Evolutionary conservation across 2,329 filamentous ascomycete species (phyloP).

Genomic region (Fusarium duplospermum): DNA sequence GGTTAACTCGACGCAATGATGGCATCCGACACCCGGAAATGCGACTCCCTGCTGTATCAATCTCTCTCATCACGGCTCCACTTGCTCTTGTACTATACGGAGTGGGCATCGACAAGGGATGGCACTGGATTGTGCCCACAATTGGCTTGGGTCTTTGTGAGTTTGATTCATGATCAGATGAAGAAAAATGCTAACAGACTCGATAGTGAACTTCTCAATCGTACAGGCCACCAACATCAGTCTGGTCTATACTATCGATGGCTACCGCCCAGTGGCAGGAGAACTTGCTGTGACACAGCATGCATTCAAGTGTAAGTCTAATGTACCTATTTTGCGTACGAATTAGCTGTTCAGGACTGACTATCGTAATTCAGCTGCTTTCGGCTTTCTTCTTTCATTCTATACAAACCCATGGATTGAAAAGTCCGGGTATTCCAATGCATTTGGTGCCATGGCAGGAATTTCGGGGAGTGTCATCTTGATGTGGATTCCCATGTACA

Average conservation of each 20-base stretch:
- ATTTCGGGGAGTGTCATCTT: constrained; percentile 60
- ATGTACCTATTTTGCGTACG: background rate
- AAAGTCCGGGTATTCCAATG: constrained; percentile 58
- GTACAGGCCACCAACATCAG: constrained; percentile 33
- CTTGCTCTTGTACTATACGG: constrained; percentile 24
- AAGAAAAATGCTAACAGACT: constrained; percentile 46
- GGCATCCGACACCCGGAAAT: constrained; percentile 56
- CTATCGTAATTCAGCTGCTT: constrained; percentile 47
- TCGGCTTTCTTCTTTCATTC: constrained; percentile 68
- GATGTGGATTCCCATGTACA: constrained; percentile 59
- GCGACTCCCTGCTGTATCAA: constrained; percentile 55
- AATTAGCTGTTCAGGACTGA: background rate
- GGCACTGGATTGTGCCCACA: constrained; percentile 35
- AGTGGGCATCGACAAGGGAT: constrained; percentile 28
- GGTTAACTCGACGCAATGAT: constrained; percentile 48
- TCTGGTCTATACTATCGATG: constrained; percentile 37
- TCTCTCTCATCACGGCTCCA: constrained; percentile 19
- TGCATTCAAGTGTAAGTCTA: constrained; percentile 58
- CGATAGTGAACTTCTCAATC: constrained; percentile 30
- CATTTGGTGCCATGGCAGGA: constrained; percentile 65
- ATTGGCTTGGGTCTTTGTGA: constrained; percentile 51
- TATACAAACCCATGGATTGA: constrained; percentile 68
- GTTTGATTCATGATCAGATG: constrained; percentile 18
- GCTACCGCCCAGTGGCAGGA: constrained; percentile 32
- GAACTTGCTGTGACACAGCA: constrained; percentile 43